Percentiles rank a stretch among this genome's conserved stretches.
Conservation (phyloP, 2,329 filamentous ascomycete genomes). For the Penicillium sp. region DNA sequence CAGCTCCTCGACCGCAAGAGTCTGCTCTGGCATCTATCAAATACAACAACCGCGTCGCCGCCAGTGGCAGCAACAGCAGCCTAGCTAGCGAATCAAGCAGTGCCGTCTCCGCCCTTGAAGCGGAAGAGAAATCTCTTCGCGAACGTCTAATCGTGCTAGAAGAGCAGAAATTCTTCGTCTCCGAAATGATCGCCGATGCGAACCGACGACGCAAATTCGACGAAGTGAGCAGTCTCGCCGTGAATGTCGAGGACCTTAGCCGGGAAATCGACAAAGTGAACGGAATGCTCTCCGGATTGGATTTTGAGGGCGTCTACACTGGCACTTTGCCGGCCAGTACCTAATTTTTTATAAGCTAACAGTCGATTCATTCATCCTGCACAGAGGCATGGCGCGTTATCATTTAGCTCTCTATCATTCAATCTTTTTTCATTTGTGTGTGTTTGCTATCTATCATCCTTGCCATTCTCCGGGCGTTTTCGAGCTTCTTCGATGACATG, state of each 20-base stretch:
- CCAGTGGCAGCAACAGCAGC: conserved; percentile 51
- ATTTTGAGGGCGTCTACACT: conserved; percentile 56
- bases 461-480: conserved; percentile 16
- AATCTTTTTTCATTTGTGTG: neutral
- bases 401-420: neutral
- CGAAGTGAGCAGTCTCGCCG: conserved; percentile 74
- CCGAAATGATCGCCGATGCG: conserved; percentile 77
- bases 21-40: conserved; percentile 59
- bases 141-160: conserved; percentile 81
- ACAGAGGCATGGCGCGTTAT: conserved; percentile 9
- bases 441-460: neutral
- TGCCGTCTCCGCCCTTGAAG: conserved; percentile 66
- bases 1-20: conserved; percentile 31
- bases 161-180: conserved; percentile 86
- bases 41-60: conserved; percentile 50
- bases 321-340: conserved; percentile 15
- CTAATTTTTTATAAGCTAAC: conserved; percentile 3
- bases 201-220: conserved; percentile 77
- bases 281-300: conserved; percentile 64
- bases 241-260: conserved; percentile 79
- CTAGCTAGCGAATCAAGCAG: conserved; percentile 55
- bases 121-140: conserved; percentile 76
- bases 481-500: conserved; percentile 16
- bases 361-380: conserved; percentile 4
- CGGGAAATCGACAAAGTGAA: conserved; percentile 70